Conservation (phyloP, 2,329 filamentous ascomycete species). For the Fusarium humuli region DNA sequence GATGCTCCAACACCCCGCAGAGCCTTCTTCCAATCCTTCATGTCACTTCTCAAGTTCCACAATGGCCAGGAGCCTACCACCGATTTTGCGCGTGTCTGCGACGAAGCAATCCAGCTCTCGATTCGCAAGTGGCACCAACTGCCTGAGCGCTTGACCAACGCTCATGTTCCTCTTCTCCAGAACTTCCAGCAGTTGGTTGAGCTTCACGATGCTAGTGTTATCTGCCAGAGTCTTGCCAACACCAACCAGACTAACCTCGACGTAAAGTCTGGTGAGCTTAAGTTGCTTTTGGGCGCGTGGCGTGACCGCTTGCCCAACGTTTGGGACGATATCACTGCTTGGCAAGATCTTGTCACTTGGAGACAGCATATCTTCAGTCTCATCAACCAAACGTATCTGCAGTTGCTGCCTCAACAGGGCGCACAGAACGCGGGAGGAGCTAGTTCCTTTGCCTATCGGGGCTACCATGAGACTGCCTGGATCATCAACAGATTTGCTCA, state of each 20-base stretch:
- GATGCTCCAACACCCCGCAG: slow-evolving; percentile 94
- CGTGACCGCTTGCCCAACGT: slow-evolving; percentile 94
- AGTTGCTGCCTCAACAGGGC: slow-evolving; percentile 81
- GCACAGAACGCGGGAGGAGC: slow-evolving; percentile 84
- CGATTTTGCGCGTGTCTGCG: slow-evolving; percentile 90
- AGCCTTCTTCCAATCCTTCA: slow-evolving; percentile 98
- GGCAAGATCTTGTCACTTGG: slow-evolving; percentile 99
- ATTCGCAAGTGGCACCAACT: slow-evolving; percentile 99
- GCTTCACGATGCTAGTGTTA: slow-evolving; percentile 95
- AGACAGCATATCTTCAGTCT: slow-evolving; percentile 98
- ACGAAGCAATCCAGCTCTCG: slow-evolving; percentile 96
- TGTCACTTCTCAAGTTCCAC: slow-evolving; percentile 94
- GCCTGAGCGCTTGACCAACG: slow-evolving; percentile 91
- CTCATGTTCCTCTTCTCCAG: slow-evolving; percentile 93
- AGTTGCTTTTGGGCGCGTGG: slow-evolving; percentile 93
- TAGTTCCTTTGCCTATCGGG: slow-evolving; percentile 90
- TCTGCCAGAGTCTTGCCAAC: slow-evolving; percentile 87
- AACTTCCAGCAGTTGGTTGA: slow-evolving; percentile 99
- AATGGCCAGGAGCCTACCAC: slow-evolving; percentile 81
- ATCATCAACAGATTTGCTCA: slow-evolving; percentile 99
- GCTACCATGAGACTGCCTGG: slow-evolving; percentile 99
- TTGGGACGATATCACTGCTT: slow-evolving; percentile 99
- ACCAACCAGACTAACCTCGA: slow-evolving; percentile 90
- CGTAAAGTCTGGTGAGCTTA: slow-evolving; percentile 93
- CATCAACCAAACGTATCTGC: slow-evolving; percentile 94